Evolutionary conservation across 768 basidiomycete species (phyloP).

Genomic region (Cystofilobasidium bisporidii): DNA sequence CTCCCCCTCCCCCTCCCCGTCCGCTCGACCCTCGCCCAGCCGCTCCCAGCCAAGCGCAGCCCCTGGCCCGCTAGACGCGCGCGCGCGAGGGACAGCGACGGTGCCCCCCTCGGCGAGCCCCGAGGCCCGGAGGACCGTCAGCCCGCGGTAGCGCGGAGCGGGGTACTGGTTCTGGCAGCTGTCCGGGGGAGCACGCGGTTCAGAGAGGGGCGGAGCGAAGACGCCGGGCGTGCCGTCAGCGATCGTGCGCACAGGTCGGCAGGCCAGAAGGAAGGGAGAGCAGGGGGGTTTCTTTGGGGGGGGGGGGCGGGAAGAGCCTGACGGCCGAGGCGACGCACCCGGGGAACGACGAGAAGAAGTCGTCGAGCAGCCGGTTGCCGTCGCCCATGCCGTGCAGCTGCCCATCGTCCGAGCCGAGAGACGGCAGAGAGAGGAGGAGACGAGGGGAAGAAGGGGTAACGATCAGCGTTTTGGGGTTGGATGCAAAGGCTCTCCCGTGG

Average conservation of each 20-base stretch:
- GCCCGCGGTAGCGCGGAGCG: constrained; percentile 19
- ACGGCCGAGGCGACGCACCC: constrained; percentile 2
- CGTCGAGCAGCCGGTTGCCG: constrained; percentile 20
- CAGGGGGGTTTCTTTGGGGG: too few species aligned
- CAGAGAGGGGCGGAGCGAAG: too few species aligned
- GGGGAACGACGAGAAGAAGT: constrained; percentile 20
- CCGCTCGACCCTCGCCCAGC: too few species aligned
- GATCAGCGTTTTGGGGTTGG: too few species aligned
- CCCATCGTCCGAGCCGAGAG: not conserved
- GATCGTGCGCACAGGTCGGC: too few species aligned
- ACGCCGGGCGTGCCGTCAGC: too few species aligned
- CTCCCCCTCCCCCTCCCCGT: too few species aligned
- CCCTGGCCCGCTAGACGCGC: too few species aligned
- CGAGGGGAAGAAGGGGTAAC: constrained; percentile 39
- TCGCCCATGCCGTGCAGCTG: constrained; percentile 27
- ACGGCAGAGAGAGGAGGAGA: constrained; percentile 24
- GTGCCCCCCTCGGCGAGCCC: constrained; percentile 6
- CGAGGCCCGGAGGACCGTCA: constrained; percentile 17
- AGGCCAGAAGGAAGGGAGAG: too few species aligned
- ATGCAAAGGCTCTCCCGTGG: too few species aligned
- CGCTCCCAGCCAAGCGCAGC: not conserved
- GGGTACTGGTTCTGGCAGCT: constrained; percentile 17
- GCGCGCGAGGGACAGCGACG: too few species aligned
- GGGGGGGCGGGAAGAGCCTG: not conserved
- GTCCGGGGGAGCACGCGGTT: not conserved